Conservation (phyloP, 441 rosid genomes). For the Breynia disticha region DNA sequence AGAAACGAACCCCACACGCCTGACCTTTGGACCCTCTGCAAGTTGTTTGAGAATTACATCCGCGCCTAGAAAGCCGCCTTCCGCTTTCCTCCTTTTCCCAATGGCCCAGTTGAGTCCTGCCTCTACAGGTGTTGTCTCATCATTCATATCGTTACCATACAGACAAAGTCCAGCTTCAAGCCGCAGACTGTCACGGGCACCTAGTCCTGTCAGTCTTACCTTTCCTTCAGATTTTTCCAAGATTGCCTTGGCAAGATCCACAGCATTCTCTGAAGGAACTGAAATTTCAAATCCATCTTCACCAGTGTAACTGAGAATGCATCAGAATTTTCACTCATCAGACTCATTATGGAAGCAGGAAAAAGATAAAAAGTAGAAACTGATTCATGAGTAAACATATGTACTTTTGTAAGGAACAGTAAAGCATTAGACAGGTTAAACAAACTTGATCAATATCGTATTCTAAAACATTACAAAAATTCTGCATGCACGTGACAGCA, state of each 20-base stretch:
- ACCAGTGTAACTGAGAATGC: slow-evolving; percentile 64
- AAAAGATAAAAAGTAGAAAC: no score
- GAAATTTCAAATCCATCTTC: slow-evolving; percentile 99
- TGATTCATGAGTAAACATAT: no score
- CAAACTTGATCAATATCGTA: no score
- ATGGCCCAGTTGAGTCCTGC: slow-evolving; percentile 97
- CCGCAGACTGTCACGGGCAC: slow-evolving; percentile 92
- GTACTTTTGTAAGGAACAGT: no score
- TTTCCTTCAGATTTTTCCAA: slow-evolving; percentile 87
- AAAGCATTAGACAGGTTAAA: no score
- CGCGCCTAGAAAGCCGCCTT: slow-evolving; percentile 90
- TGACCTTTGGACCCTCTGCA: slow-evolving; percentile 64
- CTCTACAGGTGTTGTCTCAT: slow-evolving; percentile 76
- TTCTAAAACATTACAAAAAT: no score
- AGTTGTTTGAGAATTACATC: slow-evolving; percentile 82
- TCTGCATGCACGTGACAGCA: no score
- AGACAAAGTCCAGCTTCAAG: slow-evolving; percentile 90
- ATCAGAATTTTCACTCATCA: no score
- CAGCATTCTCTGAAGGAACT: slow-evolving; percentile 74
- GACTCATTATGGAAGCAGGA: no score
- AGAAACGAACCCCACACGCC: slow-evolving; percentile 77
- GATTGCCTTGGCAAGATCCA: slow-evolving; percentile 84
- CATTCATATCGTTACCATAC: slow-evolving; percentile 96
- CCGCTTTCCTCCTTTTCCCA: slow-evolving; percentile 85
- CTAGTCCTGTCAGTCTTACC: slow-evolving; percentile 80